Evolutionary conservation across 108 stramenopile genomes (phyloP), one percentile per base, ranked within the genome.

Genomic region (Cylindrotheca closterium): DNA sequence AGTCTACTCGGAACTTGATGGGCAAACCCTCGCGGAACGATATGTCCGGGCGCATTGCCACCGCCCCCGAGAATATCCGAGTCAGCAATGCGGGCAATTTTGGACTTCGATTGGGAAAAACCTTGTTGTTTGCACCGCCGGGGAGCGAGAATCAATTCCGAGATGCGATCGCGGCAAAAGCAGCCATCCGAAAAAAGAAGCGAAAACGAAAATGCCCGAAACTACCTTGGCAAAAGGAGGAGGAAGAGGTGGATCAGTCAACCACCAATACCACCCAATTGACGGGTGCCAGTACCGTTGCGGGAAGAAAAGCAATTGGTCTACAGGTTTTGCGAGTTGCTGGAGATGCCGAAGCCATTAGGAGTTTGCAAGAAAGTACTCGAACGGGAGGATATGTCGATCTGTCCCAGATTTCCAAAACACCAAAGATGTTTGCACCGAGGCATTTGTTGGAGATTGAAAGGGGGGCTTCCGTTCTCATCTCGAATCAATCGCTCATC

Each of bases 361-460:
- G 0, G 29, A 52, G 2, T 30, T 33, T 34, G 4, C 28, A 3
- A 0, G n/a, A 21, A 31, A 23, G 12, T 29, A 29, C 30, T 15
- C 47, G 30, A 10, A 21, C 5, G 42, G 53, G 27, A 33, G n/a
- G 37, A 18, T 37, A 58, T 27, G 47, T 4, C 15, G 29, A 59
- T 8, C 48, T 46, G 2, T 22, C 51, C 24, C 22, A 25, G 2
- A n/a, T 50, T 26, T 12, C 22, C 7, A n/a, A 28, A 29, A 4
- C 29, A n/a, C n/a, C 58, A 4, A 31, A 23, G 8, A 47, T 30
- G 8, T 75, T 75, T 63, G 60, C 55, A 25, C 74, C 74, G 2
- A 46, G 22, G 21, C 74, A 60, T 0, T 46, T 75, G 32, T 48
- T 75, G 32, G 74, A 67, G 30, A 62, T 75, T 42, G 74, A 75